Evolutionary conservation across 352 stramenopile species (phyloP), one percentile per base, ranked within the genome.

Genomic region (Globisporangium viniferum): DNA sequence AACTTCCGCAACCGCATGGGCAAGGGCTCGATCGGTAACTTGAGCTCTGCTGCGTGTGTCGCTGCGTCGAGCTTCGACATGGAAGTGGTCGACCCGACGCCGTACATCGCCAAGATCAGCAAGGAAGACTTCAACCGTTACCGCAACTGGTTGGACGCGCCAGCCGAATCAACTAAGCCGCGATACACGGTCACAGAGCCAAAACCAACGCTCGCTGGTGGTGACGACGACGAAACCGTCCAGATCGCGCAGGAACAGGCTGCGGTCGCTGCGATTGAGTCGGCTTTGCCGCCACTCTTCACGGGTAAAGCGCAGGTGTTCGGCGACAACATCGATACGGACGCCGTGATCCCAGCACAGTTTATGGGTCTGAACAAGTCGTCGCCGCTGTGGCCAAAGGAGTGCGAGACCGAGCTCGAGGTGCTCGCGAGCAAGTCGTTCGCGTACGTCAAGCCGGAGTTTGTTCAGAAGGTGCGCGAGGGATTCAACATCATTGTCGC

Each of bases 1-100:
- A 94, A 94, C 79, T 94, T 92, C 70, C 84, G 82, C 66, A 94
- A 94, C 72, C 86, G 86, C 48, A 94, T 94, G 86, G 86, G 86
- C 67, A 88, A 80, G 62, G 86, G 86, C n/a, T 89, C 81, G 8
- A 92, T 94, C 44, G 86, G 82, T 12, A 91, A 94, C 72, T 64
- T 94, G 53, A 81, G 72, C 39, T 93, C 84, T 39, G 86, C 86
- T 8, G 82, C 82, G 14, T 75, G 79, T 29, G 84, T 94, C 31
- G 86, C 86, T 5, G 86, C 86, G 2, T 94, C 86, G 18, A 92
- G 82, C 69, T 94, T 94, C 49, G 72, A 80, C 56, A 94, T 94
- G 86, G 70, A 87, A 51, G 86, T 94, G 58, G 73, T 76, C 48
- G 84, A 94, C 71, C 86, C 86, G 12, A 82, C 79, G 57, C 76